Base-by-base conservation (phyloP, 2,329 filamentous ascomycete species). In the Pseudocercospora eumusae region DNA sequence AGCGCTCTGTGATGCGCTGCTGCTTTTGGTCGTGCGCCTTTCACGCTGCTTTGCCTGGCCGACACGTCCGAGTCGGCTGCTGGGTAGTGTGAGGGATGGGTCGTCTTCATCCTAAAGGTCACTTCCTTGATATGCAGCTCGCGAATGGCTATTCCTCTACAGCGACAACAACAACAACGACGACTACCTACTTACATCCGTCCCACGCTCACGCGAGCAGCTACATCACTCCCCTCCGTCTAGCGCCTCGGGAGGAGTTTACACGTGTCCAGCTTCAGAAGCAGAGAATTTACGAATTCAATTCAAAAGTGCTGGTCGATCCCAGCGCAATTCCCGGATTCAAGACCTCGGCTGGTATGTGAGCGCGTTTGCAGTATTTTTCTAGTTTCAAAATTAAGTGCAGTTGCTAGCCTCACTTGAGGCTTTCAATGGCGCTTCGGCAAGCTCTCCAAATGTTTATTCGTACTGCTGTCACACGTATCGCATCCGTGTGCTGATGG, bases 271-370 rank as follows among this genome's bases (percentile, higher is more conserved):
- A 72, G 31, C 67, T 74, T 49, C 72, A 74, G 63, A 59, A 62
- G 56, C 71, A 74, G 61, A 60, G 67, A 44, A 50, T 71, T 62
- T 60, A 69, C 55, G 61, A 70, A 61, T 64, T 71, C 61, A 61
- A 70, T 60, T 62, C 61, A 27, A 64, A 59, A 59, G 64, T 66
- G 23, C 45, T 68, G 36, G 66, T 72, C 60, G 70, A 64, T 64
- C 53, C 57, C 4, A 68, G 64, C 50, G 65, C 63, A 5, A 73
- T 75, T 50, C 74, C 74, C 45, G 74, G 74, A 23, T 71, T 72
- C 64, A 73, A 70, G 63, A 75, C 74, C 58, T 73, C 71, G 57
- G 73, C 74, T 61, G 71, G 74, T 76, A 70, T 54, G 71, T 71
- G 36, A 45, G 44, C 56, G n/a, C 4, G 18, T 20, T n/a, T 27